A percentile compares a stretch with the other conserved stretches of the same genome.
These are phyloP conservation scores for Saccharomycopsis selenospora DNA, from an alignment of 805 yeast genomes.

Conservation along the genomic window DNA sequence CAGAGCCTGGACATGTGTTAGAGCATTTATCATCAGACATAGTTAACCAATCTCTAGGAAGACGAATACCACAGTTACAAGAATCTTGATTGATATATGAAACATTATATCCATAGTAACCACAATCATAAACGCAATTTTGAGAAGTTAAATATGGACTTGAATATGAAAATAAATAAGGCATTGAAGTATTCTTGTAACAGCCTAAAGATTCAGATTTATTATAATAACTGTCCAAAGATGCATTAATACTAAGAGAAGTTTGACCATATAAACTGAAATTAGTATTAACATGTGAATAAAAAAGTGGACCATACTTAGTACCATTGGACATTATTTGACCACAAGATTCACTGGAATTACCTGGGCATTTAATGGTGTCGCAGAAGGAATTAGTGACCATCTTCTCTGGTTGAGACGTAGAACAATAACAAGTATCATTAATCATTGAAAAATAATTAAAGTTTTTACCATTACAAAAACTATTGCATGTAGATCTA, in stretches of 20 bases:
- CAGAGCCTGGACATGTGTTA: neutral
- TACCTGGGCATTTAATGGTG: neutral
- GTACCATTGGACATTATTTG: neutral
- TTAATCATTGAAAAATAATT: neutral
- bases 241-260: neutral
- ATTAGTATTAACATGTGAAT: neutral
- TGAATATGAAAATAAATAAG: neutral
- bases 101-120: neutral
- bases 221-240: neutral
- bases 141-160: neutral
- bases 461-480: neutral
- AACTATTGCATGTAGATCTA: neutral
- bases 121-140: neutral
- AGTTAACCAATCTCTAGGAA: neutral
- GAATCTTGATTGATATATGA: neutral
- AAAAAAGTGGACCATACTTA: neutral
- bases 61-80: neutral
- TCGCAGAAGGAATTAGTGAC: neutral
- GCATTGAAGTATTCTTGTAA: neutral
- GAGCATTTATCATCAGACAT: neutral
- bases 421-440: neutral
- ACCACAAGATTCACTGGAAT: constrained; percentile 1
- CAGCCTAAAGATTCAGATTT: neutral
- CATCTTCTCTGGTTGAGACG: neutral
- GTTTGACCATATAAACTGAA: neutral